Evolutionary conservation across 75 land plant species (phyloP).

Genomic region (Cryptomeria japonica): DNA sequence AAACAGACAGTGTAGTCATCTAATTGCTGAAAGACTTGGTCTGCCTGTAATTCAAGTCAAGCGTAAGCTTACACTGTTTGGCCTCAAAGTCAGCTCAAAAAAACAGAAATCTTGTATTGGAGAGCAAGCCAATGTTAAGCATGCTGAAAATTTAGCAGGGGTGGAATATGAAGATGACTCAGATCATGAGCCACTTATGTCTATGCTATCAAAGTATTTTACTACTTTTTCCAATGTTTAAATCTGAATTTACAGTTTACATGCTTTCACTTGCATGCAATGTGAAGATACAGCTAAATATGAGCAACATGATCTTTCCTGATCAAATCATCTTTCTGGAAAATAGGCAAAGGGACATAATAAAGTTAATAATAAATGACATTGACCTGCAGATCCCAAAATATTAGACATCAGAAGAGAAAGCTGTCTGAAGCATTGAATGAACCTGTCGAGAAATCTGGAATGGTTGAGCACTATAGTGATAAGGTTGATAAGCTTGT

Average conservation of each 20-base stretch:
- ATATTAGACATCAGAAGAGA: neutral
- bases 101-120: neutral
- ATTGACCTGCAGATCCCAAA: constrained; percentile 6
- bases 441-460: neutral
- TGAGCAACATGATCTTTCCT: neutral
- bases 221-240: neutral
- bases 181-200: neutral
- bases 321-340: neutral
- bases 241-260: neutral
- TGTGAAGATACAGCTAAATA: neutral
- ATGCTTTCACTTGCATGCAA: neutral
- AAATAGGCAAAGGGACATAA: neutral
- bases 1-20: constrained; percentile 43
- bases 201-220: neutral
- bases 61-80: constrained; percentile 67
- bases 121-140: neutral
- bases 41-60: constrained; percentile 59
- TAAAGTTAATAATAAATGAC: neutral
- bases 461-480: neutral
- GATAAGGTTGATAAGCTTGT: neutral
- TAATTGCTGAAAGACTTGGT: constrained; percentile 65
- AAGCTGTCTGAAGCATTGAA: constrained; percentile 1
- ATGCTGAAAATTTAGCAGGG: neutral
- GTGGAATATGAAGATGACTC: constrained; percentile 14
- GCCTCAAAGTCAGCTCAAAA: constrained; percentile 19